Evolutionary conservation across 1,284 basidiomycete species (phyloP).

Genomic region (Microbotryum lychnidis-dioicae): DNA sequence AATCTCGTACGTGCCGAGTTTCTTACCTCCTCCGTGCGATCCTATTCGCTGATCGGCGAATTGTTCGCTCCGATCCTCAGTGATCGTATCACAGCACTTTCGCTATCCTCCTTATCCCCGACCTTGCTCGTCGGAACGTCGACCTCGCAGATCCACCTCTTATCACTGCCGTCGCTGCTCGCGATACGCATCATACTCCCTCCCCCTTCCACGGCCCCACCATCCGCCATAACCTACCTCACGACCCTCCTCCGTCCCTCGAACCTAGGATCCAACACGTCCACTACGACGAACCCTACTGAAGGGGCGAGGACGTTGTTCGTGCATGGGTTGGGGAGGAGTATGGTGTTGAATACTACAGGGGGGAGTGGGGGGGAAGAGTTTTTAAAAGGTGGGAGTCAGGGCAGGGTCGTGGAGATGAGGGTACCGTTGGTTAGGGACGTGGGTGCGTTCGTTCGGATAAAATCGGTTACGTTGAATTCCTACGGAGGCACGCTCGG

Average conservation of each 20-base stretch:
- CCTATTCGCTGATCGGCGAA: background rate
- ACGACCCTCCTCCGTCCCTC: constrained; percentile 68
- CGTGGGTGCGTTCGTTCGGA: background rate
- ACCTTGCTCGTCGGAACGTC: constrained; percentile 45
- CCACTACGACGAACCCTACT: background rate
- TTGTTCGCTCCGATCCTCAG: constrained; percentile 20
- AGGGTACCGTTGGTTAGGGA: background rate
- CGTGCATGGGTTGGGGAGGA: too few relatives aligned
- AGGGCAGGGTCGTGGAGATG: constrained; percentile 1
- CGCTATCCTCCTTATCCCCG: constrained; percentile 64
- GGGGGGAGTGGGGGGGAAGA: background rate
- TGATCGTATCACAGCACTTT: constrained; percentile 56
- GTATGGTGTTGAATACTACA: too few relatives aligned
- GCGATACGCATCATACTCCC: constrained; percentile 67
- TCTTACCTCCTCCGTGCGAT: too few relatives aligned
- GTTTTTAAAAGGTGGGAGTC: constrained; percentile 5
- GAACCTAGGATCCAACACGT: constrained; percentile 67
- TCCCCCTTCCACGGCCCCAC: constrained; percentile 51
- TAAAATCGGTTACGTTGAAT: background rate
- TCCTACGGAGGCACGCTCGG: background rate
- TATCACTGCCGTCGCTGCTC: constrained; percentile 84
- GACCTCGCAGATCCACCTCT: constrained; percentile 60
- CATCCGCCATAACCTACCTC: constrained; percentile 57
- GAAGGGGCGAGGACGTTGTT: background rate
- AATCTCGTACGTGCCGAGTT: constrained; percentile 46